Evolutionary conservation across 331 rosid genomes (phyloP).

Genomic region (Spiraea crenata): DNA sequence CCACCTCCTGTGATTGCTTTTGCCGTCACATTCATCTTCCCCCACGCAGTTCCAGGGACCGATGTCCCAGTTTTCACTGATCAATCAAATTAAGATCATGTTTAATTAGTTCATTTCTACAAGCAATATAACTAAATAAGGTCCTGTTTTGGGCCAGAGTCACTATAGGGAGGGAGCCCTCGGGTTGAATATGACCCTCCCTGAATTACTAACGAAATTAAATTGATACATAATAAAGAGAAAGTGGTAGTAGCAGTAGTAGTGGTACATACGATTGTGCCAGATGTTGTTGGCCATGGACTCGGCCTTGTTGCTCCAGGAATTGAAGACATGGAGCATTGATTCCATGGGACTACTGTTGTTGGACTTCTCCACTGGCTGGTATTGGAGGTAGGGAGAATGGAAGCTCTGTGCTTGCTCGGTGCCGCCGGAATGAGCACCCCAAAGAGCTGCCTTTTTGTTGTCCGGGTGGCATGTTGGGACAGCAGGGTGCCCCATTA

Average conservation of each 20-base stretch:
- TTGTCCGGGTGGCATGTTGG: conserved; percentile 50
- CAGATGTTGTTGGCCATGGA: conserved; percentile 71
- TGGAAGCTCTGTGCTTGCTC: conserved; percentile 30
- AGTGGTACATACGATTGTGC: conserved; percentile 59
- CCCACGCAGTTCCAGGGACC: conserved; percentile 75
- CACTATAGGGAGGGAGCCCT: too few species aligned
- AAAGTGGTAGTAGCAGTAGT: not conserved
- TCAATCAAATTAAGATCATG: not conserved
- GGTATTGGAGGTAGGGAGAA: conserved; percentile 44
- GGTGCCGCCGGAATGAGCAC: conserved; percentile 15
- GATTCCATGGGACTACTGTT: conserved; percentile 49
- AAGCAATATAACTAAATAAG: too few species aligned
- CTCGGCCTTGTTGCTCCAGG: conserved; percentile 82
- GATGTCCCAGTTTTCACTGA: conserved; percentile 78
- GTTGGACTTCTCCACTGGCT: conserved; percentile 44
- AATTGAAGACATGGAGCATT: conserved; percentile 54
- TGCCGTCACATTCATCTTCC: conserved; percentile 70
- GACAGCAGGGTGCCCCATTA: conserved; percentile 55
- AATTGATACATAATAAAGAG: not conserved
- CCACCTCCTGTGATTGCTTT: conserved; percentile 86
- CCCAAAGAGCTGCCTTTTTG: conserved; percentile 52
- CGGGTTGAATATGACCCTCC: too few species aligned
- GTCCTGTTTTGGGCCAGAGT: too few species aligned
- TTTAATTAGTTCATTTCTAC: too few species aligned
- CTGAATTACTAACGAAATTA: too few species aligned